Evolutionary conservation across 2,329 filamentous ascomycete species (phyloP), one percentile per base, ranked within the genome.

Genomic region (Fusarium sp.): DNA sequence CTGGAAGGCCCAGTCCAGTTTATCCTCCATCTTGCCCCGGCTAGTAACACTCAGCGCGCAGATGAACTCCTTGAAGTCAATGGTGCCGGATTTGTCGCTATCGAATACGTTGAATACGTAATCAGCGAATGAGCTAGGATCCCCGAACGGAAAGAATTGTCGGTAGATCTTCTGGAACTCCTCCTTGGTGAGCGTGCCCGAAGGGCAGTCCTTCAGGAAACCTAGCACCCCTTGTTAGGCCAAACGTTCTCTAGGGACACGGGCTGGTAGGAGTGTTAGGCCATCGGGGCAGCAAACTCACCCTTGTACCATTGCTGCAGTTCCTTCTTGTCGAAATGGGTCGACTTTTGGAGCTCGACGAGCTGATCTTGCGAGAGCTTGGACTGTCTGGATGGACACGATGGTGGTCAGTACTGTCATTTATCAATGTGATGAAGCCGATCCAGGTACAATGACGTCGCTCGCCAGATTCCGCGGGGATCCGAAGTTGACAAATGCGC

Each of bases 231-330:
- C 18, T 37, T 37, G 58, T 75, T 61, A 74, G 71, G 47, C 16
- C 46, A 50, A 62, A 50, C 28, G 28, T 23, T 61, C 46, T 53
- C 31, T 7, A 12, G 31, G 31, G 31, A 34, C 7, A 7, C 31
- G 12, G 12, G 31, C 31, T 34, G 31, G 44, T n/a, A 47, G 44
- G 30, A 28, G 44, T n/a, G 44, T 7, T n/a, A 18, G n/a, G 10
- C 46, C 28, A 9, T 9, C 11, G n/a, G n/a, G 13, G 13, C 31
- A 44, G 47, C 36, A 46, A 48, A 72, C 90, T 71, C 82, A 97
- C 96, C 96, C 88, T 98, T 98, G 84, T 99, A 98, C 96, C 96
- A 99, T 90, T 98, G 95, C 82, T 99, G 96, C 80, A 99, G 84
- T 84, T 99, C 96, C 87, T 98, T 98, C 91, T 98, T 98, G 84